Evolutionary conservation across 2,329 filamentous ascomycete species (phyloP).

Genomic region (Monilinia vaccinii-corymbosi): DNA sequence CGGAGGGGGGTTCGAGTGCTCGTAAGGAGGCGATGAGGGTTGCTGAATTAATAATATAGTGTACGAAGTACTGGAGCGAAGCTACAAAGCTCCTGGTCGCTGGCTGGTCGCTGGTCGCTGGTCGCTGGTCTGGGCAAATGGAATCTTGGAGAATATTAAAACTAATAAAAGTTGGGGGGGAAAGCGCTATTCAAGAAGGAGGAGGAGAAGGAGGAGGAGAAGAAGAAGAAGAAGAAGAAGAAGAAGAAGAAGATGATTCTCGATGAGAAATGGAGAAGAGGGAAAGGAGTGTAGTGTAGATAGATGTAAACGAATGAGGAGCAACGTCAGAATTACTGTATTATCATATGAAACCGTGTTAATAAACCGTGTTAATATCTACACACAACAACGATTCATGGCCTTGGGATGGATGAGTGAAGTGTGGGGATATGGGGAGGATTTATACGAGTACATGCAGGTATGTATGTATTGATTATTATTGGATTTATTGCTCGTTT

Average conservation of each 20-base stretch:
- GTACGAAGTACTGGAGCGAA: background rate
- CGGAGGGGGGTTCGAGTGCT: background rate
- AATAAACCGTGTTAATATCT: slow-evolving; percentile 11
- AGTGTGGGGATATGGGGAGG: background rate
- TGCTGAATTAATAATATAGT: background rate
- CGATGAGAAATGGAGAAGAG: too few species aligned
- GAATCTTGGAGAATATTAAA: background rate
- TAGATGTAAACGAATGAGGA: background rate
- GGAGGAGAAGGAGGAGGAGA: background rate
- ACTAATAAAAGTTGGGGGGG: slow-evolving; percentile 1
- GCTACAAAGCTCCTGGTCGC: background rate
- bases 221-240: background rate
- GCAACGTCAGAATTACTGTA: background rate
- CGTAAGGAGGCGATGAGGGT: background rate
- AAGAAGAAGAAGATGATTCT: too few species aligned
- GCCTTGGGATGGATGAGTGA: too few species aligned
- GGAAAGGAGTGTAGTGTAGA: background rate
- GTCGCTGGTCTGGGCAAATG: background rate
- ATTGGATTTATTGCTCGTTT: too few species aligned
- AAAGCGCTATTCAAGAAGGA: background rate
- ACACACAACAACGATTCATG: background rate
- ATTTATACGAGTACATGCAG: too few species aligned
- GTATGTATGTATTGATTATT: too few species aligned
- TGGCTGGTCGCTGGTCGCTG: background rate
- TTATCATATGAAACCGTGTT: slow-evolving; percentile 9